phyloP scores from a whole-genome alignment of 1,284 basidiomycete species.

The Fomitopsis palustris region DNA sequence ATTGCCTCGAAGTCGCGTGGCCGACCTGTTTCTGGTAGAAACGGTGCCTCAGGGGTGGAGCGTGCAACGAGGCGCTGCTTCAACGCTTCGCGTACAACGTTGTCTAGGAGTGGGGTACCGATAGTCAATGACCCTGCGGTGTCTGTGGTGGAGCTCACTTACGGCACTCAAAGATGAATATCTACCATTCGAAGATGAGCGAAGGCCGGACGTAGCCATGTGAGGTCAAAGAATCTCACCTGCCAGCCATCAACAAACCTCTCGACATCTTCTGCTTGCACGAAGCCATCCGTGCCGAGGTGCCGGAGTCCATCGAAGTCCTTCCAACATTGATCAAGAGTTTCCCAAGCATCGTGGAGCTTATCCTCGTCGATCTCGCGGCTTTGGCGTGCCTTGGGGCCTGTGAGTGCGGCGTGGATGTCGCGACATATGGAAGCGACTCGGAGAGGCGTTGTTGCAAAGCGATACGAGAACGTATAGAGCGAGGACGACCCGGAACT shows the following conservation, averaged over 20 bases:
- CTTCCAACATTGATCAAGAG: constrained; percentile 77
- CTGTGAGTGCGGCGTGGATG: constrained; percentile 73
- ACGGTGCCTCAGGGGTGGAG: constrained; percentile 17
- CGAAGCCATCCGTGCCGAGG: constrained; percentile 33
- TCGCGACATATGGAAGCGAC: constrained; percentile 70
- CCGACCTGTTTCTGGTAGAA: constrained; percentile 20
- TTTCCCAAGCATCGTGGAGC: constrained; percentile 74
- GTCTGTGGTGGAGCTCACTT: constrained; percentile 27
- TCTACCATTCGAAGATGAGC: constrained; percentile 33
- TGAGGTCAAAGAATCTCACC: constrained; percentile 36
- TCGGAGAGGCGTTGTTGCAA: constrained; percentile 63
- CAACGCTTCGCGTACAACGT: constrained; percentile 60
- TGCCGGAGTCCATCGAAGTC: constrained; percentile 68
- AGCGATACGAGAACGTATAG: constrained; percentile 36
- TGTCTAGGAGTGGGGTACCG: constrained; percentile 41
- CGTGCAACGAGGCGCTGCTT: constrained; percentile 45
- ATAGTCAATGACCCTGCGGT: constrained; percentile 4
- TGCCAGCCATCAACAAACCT: constrained; percentile 68
- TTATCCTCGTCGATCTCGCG: constrained; percentile 58
- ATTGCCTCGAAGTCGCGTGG: constrained; percentile 30
- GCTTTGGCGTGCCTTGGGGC: constrained; percentile 60
- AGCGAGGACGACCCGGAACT: constrained; percentile 28
- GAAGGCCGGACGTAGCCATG: constrained; percentile 8
- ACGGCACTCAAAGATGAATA: constrained; percentile 80
- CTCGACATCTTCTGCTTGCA: constrained; percentile 57